Conservation (phyloP, 129 eudicot species). For the Cynara cardunculus region DNA sequence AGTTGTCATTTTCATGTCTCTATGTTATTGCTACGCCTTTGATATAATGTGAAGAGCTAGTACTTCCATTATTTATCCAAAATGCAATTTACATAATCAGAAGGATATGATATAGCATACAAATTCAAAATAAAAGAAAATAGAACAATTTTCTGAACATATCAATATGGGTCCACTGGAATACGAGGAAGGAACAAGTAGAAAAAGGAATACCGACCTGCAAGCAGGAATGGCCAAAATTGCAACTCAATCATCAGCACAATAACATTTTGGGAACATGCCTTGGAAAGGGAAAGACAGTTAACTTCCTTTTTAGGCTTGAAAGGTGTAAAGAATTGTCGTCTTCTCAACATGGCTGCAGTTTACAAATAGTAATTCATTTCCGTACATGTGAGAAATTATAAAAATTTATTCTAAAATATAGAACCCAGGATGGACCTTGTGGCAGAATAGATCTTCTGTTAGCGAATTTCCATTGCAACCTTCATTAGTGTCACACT, state of each 20-base stretch:
- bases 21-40: no score
- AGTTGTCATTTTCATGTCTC: no score
- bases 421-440: no score
- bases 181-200: neutral
- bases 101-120: neutral
- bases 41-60: no score
- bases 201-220: neutral
- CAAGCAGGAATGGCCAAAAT: neutral
- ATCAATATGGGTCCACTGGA: neutral
- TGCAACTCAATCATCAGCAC: neutral
- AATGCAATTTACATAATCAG: neutral
- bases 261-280: neutral
- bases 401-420: no score
- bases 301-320: neutral
- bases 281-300: neutral
- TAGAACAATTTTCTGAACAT: neutral
- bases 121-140: neutral
- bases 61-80: no score
- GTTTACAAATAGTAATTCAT: neutral
- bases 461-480: no score
- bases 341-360: neutral
- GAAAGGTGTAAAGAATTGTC: neutral
- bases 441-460: no score
- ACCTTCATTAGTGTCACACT: no score
- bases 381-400: no score